Base-by-base conservation (phyloP, 2,329 filamentous ascomycete species). In the Aureobasidium sp. region DNA sequence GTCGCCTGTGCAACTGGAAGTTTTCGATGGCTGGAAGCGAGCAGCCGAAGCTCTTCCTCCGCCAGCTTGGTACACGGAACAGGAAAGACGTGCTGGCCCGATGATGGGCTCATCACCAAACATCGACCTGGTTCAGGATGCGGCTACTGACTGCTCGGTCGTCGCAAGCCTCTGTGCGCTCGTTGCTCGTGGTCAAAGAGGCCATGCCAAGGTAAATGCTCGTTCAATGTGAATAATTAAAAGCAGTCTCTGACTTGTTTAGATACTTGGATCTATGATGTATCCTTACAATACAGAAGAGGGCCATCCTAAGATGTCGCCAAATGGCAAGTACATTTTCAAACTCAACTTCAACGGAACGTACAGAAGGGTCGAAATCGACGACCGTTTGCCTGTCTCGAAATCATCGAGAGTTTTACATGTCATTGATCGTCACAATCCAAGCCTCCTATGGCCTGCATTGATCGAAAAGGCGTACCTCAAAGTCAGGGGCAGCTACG, bases 341-440 rank as follows among this genome's bases (percentile, higher is more conserved):
- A 84, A 86, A n/a, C 80, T 98, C 63, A 86, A 95, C 64, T 97
- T 98, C 72, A 98, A 98, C 63, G 93, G 93, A 14, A 93, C 89
- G 63, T 90, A 85, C 67, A 83, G 93, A 44, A 85, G 84, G 61
- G 90, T 98, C 1, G 76, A 86, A 16, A 88, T 98, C 57, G 93
- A 98, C 64, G 91, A 97, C 66, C 80, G 86, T 17, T 77, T 98
- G 14, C 93, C 93, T 0, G 75, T 81, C 0, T 93, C 90, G 0
- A 85, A 79, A 48, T 87, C 83, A 14, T 76, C 81, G 34, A 81
- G 90, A 25, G 82, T 86, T 5, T 79, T 98, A 3, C 90, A 95
- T 67, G 90, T 97, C 8, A 79, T 94, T 40, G 91, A 97, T 62
- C 80, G 89, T 30, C 84, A 84, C 37, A 90, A 95, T 58, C 85